Percentiles rank a stretch among this genome's conserved stretches.
phyloP scores from a whole-genome alignment of 495 filamentous ascomycete species.

The Friedmanniomyces simplex region DNA sequence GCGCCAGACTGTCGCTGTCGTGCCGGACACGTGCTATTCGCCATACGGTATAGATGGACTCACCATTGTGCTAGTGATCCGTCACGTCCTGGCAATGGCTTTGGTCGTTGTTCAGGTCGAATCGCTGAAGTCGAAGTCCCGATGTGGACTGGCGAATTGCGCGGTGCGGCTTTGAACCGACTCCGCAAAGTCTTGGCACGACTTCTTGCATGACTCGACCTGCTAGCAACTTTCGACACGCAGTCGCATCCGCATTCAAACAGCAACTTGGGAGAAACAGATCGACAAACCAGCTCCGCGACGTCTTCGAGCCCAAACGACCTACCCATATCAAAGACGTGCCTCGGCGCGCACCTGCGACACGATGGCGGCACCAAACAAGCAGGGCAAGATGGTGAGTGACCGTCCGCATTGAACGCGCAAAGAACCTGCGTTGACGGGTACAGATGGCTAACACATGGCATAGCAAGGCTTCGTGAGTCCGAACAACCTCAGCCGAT shows the following conservation, averaged over 20 bases:
- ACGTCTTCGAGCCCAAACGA: no score
- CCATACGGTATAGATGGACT: not conserved
- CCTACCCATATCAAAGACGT: constrained; percentile 35
- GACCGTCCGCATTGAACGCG: constrained; percentile 11
- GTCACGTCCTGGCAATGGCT: constrained; percentile 21
- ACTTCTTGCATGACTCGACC: not conserved
- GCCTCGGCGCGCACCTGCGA: constrained; percentile 47
- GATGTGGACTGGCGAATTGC: not conserved
- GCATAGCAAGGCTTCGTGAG: constrained; percentile 91
- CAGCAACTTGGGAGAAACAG: no score
- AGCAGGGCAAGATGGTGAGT: constrained; percentile 98
- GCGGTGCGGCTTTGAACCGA: not conserved
- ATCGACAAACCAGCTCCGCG: not conserved
- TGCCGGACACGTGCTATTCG: no score
- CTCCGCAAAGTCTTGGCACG: not conserved
- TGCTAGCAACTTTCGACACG: not conserved
- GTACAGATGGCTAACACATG: constrained; percentile 54
- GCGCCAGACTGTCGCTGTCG: no score
- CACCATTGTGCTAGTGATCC: constrained; percentile 23
- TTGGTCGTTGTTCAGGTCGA: not conserved
- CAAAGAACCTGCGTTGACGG: constrained; percentile 47
- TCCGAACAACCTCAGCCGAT: constrained; percentile 17
- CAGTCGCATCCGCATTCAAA: no score
- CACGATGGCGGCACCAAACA: constrained; percentile 77
- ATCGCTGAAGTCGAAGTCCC: not conserved